These are phyloP conservation scores for Solanum hybrid DNA, from an alignment of 305 asterid species.

Conservation along the genomic window DNA sequence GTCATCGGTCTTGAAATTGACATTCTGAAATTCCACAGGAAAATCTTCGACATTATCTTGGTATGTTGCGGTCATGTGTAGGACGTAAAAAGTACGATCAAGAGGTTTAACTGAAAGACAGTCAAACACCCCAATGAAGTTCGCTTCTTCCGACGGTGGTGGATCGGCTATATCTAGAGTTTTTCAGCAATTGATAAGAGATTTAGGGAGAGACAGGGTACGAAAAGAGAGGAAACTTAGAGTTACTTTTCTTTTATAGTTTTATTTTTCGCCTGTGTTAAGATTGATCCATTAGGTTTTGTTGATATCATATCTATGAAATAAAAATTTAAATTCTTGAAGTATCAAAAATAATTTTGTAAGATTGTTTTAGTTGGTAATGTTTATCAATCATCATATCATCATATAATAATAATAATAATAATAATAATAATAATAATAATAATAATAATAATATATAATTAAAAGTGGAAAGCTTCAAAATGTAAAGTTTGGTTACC, in stretches of 20 bases:
- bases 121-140: background rate
- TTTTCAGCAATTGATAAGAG: background rate
- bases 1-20: background rate
- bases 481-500: too few species aligned
- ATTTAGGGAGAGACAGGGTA: background rate
- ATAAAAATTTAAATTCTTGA: background rate
- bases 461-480: too few species aligned
- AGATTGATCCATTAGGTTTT: background rate
- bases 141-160: background rate
- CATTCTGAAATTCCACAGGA: background rate
- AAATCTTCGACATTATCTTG: background rate
- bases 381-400: too few species aligned
- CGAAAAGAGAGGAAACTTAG: background rate
- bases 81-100: background rate
- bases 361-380: too few species aligned
- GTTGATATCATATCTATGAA: background rate
- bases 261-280: too few species aligned
- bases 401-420: too few species aligned
- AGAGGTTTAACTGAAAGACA: background rate
- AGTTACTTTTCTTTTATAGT: background rate
- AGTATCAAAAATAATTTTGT: too few species aligned
- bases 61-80: background rate
- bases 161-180: background rate
- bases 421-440: too few species aligned
- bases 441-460: too few species aligned